Evolutionary conservation across 345 rosid species (phyloP).

Genomic region (Trapa bicornis): DNA sequence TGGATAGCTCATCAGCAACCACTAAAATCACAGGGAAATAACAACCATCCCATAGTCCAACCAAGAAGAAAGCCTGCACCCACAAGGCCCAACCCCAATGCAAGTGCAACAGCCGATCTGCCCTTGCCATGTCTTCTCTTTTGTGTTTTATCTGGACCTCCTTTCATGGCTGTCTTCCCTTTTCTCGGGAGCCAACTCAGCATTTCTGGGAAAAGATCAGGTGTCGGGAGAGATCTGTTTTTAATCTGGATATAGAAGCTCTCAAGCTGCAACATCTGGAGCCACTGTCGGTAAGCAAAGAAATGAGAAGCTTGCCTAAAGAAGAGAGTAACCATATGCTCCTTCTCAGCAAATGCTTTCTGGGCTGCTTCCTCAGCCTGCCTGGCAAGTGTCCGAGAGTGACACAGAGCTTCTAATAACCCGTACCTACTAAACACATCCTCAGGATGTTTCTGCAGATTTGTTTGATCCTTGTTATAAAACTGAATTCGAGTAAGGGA

Average conservation of each 20-base stretch:
- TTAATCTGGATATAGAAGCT: conserved; percentile 45
- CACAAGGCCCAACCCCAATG: conserved; percentile 73
- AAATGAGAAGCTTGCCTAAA: conserved; percentile 90
- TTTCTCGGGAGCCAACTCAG: conserved; percentile 45
- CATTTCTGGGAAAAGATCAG: conserved; percentile 31
- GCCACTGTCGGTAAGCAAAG: conserved; percentile 87
- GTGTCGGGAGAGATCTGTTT: conserved; percentile 36
- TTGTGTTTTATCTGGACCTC: not conserved
- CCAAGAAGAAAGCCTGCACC: conserved; percentile 92
- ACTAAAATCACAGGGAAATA: conserved; percentile 27
- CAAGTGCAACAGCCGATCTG: conserved; percentile 47
- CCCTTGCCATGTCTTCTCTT: conserved; percentile 24
- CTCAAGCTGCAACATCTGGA: conserved; percentile 78
- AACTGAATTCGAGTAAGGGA: no score
- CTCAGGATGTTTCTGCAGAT: conserved; percentile 23
- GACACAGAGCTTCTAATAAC: conserved; percentile 78
- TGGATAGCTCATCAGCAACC: not conserved
- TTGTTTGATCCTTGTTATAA: conserved; percentile 20
- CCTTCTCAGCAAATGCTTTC: conserved; percentile 71
- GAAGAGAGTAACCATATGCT: conserved; percentile 62
- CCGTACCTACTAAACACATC: conserved; percentile 46
- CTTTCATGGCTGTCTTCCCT: conserved; percentile 13
- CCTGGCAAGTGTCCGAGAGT: conserved; percentile 93
- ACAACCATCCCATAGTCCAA: conserved; percentile 95
- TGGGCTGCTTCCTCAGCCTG: conserved; percentile 90